Evolutionary conservation across 2,329 filamentous ascomycete species (phyloP), one percentile per base, ranked within the genome.

Genomic region (Penicillium sp.): DNA sequence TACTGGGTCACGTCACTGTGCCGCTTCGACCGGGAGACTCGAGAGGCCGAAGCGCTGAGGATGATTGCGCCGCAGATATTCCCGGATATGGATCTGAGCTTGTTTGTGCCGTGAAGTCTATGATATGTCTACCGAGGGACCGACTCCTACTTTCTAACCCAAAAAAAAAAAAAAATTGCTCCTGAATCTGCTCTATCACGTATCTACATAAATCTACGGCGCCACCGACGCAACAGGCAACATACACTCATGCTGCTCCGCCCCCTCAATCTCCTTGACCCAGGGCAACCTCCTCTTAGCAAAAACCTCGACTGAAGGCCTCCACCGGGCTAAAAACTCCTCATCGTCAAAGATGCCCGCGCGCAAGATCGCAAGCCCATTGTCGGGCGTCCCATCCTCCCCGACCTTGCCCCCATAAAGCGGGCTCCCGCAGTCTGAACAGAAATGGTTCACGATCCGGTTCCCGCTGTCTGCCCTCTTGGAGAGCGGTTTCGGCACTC

Each of bases 381-480:
- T 64, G 2, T 41, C 13, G 15, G 54, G 31, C 15, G 41, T 56
- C 60, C 73, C 75, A 23, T 61, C 60, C 15, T 63, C 7, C 1
- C 68, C 69, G 15, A 68, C 60, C 56, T 56, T 76, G 15, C 17
- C 49, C 44, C 73, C 71, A 68, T 54, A 77, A 13, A 71, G 67
- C 9, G 71, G 70, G 30, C 72, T 72, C 1, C 72, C 76, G 67
- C 76, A 79, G 26, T 78, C 74, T 3, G 69, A 59, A 65, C 76
- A 78, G 65, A 78, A 78, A 60, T 71, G 73, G 41, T 73, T 78
- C 60, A 61, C 72, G 15, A 78, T 72, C n/a, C 61, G 5, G 45
- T 75, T 77, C 48, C 76, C 76, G 53, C 72, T 76, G 50, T 78
- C 76, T 1, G 76, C 60, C 7, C 64, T 73, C 55, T 78, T 78